phyloP scores from a whole-genome alignment of 306 rosid genomes.

The Cicer cuneatum region DNA sequence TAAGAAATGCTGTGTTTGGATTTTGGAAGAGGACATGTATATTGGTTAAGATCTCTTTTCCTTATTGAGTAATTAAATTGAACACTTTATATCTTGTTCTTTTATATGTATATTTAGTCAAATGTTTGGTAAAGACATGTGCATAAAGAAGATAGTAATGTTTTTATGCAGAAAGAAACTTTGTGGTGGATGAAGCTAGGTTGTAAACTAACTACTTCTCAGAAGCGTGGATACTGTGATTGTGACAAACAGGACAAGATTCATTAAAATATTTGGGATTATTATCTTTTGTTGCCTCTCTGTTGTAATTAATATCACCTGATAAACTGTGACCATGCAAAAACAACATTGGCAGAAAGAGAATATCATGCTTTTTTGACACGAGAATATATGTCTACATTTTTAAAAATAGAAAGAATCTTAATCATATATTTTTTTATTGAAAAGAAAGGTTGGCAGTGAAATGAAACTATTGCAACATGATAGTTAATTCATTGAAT shows the following conservation, averaged over 20 bases:
- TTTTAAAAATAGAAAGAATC: neutral
- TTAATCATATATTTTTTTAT: neutral
- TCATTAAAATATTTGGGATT: slow-evolving; percentile 36
- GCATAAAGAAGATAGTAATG: slow-evolving; percentile 34
- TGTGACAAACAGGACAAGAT: slow-evolving; percentile 43
- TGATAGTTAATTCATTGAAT: neutral
- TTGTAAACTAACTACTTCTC: neutral
- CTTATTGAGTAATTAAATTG: slow-evolving; percentile 37
- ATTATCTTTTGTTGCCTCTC: neutral
- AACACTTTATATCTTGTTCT: slow-evolving; percentile 32
- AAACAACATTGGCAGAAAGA: slow-evolving; percentile 20
- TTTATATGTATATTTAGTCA: slow-evolving; percentile 23
- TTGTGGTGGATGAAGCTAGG: slow-evolving; percentile 11
- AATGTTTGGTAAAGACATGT: slow-evolving; percentile 44
- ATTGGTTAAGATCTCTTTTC: slow-evolving; percentile 51
- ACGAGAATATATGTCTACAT: neutral
- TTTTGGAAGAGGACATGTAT: slow-evolving; percentile 46
- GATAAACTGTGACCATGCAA: slow-evolving; percentile 20
- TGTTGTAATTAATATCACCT: neutral
- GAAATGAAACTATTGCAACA: neutral
- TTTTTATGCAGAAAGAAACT: slow-evolving; percentile 24
- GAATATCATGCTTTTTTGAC: neutral
- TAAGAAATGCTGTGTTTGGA: slow-evolving; percentile 51
- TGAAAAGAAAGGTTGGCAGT: neutral
- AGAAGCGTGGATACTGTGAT: slow-evolving; percentile 35